Conservation (phyloP, 192 early-diverging fungal species). For the Spinellus fusiger region DNA sequence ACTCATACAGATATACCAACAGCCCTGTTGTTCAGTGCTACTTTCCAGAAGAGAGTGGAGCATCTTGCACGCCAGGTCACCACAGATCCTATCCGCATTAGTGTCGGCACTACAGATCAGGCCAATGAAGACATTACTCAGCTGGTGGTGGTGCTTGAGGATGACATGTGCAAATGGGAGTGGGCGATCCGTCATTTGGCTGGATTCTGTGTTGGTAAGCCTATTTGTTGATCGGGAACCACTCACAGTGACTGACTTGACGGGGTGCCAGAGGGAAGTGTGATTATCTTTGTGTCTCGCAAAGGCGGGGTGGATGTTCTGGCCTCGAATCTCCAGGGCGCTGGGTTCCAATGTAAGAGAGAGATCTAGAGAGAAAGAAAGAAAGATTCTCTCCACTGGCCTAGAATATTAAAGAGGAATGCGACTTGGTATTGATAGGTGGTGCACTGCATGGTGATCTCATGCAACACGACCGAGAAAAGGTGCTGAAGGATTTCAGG, state of each 20-base stretch:
- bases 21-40: slow-evolving; percentile 73
- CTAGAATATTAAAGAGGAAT: background rate
- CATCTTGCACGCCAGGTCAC: slow-evolving; percentile 64
- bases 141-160: slow-evolving; percentile 49
- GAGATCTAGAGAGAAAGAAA: background rate
- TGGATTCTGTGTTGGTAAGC: slow-evolving; percentile 46
- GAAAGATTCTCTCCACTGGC: background rate
- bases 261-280: slow-evolving; percentile 51
- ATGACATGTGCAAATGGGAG: slow-evolving; percentile 67
- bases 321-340: slow-evolving; percentile 50
- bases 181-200: slow-evolving; percentile 62
- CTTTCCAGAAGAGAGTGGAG: slow-evolving; percentile 70
- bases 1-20: background rate
- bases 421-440: background rate
- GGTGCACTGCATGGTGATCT: slow-evolving; percentile 72
- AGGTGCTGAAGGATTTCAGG: slow-evolving; percentile 65
- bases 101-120: slow-evolving; percentile 62
- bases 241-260: no score
- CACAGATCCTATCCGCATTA: slow-evolving; percentile 66
- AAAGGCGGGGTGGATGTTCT: slow-evolving; percentile 72
- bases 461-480: slow-evolving; percentile 69
- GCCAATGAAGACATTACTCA: slow-evolving; percentile 78
- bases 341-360: slow-evolving; percentile 55
- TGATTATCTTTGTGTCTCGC: slow-evolving; percentile 69
- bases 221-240: no score